These are phyloP conservation scores for Epichloe gansuensis DNA, from an alignment of 2,329 filamentous ascomycete genomes.

Conservation along the genomic window DNA sequence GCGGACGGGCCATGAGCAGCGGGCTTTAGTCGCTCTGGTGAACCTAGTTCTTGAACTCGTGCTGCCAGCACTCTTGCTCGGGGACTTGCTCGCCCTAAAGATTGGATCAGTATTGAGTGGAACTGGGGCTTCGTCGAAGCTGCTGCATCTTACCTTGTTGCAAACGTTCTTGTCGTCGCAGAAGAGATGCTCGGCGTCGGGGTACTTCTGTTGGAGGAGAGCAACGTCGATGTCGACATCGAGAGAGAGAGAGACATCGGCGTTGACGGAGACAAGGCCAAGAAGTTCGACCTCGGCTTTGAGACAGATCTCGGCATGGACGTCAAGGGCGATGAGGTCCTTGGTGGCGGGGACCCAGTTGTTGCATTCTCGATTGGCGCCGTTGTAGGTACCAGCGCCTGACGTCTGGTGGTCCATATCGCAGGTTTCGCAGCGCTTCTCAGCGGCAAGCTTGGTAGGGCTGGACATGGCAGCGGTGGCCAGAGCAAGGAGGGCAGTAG, in stretches of 20 bases:
- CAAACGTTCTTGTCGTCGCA: neutral
- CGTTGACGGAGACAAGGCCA: neutral
- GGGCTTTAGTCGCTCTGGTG: neutral
- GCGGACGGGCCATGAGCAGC: neutral
- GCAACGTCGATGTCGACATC: neutral
- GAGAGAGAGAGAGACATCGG: neutral
- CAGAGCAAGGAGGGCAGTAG: neutral
- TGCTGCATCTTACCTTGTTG: neutral
- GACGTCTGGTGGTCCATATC: no score
- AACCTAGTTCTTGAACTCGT: neutral
- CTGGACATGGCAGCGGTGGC: constrained; percentile 2
- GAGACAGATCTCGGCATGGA: neutral
- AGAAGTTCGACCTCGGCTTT: neutral
- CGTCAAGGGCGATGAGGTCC: neutral
- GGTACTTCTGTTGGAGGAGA: neutral
- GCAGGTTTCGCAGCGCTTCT: neutral
- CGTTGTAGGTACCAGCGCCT: no score
- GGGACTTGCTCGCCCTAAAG: neutral
- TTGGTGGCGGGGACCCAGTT: constrained; percentile 1
- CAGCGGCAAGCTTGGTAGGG: neutral
- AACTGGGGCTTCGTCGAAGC: no score
- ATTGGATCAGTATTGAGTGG: neutral
- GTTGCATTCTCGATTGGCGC: neutral
- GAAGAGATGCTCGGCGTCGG: neutral
- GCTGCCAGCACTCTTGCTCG: constrained; percentile 1